These are phyloP conservation scores for Hymenoscyphus scutula DNA, from an alignment of 2,329 filamentous ascomycete genomes.

Conservation along the genomic window DNA sequence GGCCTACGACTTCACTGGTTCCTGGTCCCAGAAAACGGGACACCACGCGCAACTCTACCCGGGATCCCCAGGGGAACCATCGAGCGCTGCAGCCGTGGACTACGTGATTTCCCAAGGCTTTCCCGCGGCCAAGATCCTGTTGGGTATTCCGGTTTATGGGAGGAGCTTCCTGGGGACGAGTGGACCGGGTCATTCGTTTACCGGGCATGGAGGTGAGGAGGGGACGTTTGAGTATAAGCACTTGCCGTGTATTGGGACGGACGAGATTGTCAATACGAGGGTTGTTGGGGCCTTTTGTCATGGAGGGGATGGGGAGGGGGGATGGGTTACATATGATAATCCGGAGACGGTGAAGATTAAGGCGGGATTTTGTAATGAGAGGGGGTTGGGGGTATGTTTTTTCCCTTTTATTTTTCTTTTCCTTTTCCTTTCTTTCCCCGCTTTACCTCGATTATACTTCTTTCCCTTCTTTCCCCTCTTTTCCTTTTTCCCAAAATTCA, in stretches of 20 bases:
- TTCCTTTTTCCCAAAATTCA: neutral
- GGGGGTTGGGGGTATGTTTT: conserved; percentile 58
- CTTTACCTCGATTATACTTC: neutral
- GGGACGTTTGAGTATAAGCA: conserved; percentile 73
- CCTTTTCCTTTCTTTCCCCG: neutral
- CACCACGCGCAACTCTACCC: conserved; percentile 76
- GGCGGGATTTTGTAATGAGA: conserved; percentile 69
- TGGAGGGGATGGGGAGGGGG: conserved; percentile 70
- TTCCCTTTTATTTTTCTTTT: neutral
- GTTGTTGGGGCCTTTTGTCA: conserved; percentile 69
- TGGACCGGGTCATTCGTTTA: conserved; percentile 62
- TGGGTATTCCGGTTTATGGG: conserved; percentile 75
- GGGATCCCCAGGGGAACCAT: conserved; percentile 55
- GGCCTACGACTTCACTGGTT: conserved; percentile 76
- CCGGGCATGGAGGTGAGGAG: conserved; percentile 56
- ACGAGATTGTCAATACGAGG: conserved; percentile 66
- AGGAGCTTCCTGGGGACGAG: conserved; percentile 68
- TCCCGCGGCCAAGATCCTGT: conserved; percentile 66
- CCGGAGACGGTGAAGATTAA: conserved; percentile 73
- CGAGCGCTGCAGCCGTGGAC: conserved; percentile 63
- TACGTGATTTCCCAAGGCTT: conserved; percentile 67
- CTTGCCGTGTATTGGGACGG: conserved; percentile 59
- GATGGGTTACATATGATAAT: conserved; percentile 79
- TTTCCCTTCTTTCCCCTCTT: neutral
- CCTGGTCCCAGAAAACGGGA: conserved; percentile 65